A percentile compares a stretch with the other conserved stretches of the same genome.
phyloP scores from a whole-genome alignment of 768 basidiomycete species.

The Russula emetica region DNA sequence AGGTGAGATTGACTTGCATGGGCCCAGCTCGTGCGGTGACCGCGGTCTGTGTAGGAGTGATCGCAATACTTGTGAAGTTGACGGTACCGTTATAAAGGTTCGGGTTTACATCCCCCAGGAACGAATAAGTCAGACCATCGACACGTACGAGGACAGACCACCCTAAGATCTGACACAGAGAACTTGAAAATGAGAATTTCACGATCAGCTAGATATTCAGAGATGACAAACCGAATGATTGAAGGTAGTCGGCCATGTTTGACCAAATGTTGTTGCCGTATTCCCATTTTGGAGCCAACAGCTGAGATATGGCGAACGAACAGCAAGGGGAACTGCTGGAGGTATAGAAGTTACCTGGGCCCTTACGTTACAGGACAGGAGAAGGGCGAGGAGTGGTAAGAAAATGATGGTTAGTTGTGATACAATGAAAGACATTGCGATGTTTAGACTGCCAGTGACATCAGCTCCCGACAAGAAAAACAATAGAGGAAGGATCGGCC shows the following conservation, averaged over 20 bases:
- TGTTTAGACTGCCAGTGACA: neutral
- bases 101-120: constrained; percentile 16
- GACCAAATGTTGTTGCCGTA: neutral
- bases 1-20: constrained; percentile 39
- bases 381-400: neutral
- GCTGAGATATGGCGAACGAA: constrained; percentile 32
- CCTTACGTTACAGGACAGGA: neutral
- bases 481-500: neutral
- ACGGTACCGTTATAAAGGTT: constrained; percentile 7
- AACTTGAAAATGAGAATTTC: neutral
- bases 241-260: constrained; percentile 28
- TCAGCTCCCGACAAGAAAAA: neutral
- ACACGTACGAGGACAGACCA: constrained; percentile 19
- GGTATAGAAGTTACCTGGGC: constrained; percentile 28
- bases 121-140: constrained; percentile 25
- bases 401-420: neutral
- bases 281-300: constrained; percentile 26
- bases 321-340: constrained; percentile 30
- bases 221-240: neutral
- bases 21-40: constrained; percentile 36
- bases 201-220: neutral
- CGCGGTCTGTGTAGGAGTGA: constrained; percentile 39
- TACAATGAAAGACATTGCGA: neutral
- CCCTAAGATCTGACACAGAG: constrained; percentile 10
- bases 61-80: constrained; percentile 29